Evolutionary conservation across 2,329 filamentous ascomycete species (phyloP), one percentile per base, ranked within the genome.

Genomic region (Fusarium nematophilum): DNA sequence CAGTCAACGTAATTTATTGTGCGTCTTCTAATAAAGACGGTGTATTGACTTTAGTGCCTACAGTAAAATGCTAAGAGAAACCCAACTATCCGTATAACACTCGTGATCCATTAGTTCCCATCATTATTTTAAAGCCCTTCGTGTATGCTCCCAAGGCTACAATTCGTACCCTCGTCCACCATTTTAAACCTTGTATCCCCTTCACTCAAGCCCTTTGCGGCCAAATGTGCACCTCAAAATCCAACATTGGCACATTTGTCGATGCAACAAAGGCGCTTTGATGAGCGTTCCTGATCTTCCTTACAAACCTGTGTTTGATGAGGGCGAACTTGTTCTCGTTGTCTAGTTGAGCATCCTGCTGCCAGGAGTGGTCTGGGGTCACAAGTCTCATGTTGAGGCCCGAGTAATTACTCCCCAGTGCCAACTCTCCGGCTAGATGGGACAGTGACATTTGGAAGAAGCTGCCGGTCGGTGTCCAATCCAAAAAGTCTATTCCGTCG

Each of bases 401-500:
- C 3, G 27, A 5, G 25, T 3, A 3, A 6, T 29, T 29, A 25
- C 10, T 13, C 10, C 33, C 17, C 18, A 25, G 26, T 5, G 13
- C 38, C 3, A 42, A 13, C 27, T 29, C 39, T 1, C 5, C 3
- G 25, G 29, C 17, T 1, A 43, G 15, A 2, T 43, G 25, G 7
- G 39, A 11, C 14, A 43, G 39, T 6, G 39, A 7, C 39, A 5
- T 3, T 1, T 30, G 26, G 39, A 43, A 43, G 26, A 46, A 15
- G 14, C n/a, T 3, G 18, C 1, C 15, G 13, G 23, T 2, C 21
- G 23, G 29, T 4, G 6, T 21, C 39, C 39, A 43, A n/a, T 15
- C 1, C 11, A 0, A 9, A 8, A 8, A 43, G 5, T 0, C 25
- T 29, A 2, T 5, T 1, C 4, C 39, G 1, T 21, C 1, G 8